A percentile compares a stretch with the other conserved stretches of the same genome.
phyloP scores from a whole-genome alignment of 2,329 filamentous ascomycete genomes.

The Aspergillus hiratsukae region DNA sequence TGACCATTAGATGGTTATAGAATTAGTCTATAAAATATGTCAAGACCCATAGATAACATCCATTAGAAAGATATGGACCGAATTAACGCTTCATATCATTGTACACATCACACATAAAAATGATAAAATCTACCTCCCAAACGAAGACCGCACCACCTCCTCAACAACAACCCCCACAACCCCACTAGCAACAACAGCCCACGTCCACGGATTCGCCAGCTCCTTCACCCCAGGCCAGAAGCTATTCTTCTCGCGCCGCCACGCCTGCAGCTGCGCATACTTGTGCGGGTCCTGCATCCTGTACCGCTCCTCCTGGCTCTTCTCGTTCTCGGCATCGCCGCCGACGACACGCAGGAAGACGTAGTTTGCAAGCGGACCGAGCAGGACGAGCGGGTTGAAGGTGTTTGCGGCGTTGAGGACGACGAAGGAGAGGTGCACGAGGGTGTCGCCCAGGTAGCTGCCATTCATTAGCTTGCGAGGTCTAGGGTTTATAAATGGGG shows the following conservation, averaged over 20 bases:
- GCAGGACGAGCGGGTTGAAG: constrained; percentile 51
- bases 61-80: constrained; percentile 1
- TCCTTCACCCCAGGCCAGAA: constrained; percentile 55
- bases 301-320: constrained; percentile 51
- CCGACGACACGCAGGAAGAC: constrained; percentile 54
- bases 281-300: constrained; percentile 48
- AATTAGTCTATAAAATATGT: not conserved
- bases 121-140: not conserved
- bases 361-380: constrained; percentile 57
- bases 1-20: not conserved
- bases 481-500: too few species aligned
- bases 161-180: constrained; percentile 48
- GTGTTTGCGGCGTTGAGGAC: constrained; percentile 53
- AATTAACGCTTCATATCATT: too few species aligned
- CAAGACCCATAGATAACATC: not conserved
- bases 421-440: constrained; percentile 58
- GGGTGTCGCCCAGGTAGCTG: constrained; percentile 58
- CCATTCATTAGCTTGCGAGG: constrained; percentile 4
- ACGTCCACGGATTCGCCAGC: constrained; percentile 53
- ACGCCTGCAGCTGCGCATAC: constrained; percentile 50
- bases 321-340: constrained; percentile 54
- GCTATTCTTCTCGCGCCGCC: constrained; percentile 53
- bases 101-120: too few species aligned
- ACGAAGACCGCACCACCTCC: constrained; percentile 16
- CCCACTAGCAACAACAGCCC: constrained; percentile 50